Evolutionary conservation across 2,329 filamentous ascomycete species (phyloP).

Genomic region (Neonectria sp.): DNA sequence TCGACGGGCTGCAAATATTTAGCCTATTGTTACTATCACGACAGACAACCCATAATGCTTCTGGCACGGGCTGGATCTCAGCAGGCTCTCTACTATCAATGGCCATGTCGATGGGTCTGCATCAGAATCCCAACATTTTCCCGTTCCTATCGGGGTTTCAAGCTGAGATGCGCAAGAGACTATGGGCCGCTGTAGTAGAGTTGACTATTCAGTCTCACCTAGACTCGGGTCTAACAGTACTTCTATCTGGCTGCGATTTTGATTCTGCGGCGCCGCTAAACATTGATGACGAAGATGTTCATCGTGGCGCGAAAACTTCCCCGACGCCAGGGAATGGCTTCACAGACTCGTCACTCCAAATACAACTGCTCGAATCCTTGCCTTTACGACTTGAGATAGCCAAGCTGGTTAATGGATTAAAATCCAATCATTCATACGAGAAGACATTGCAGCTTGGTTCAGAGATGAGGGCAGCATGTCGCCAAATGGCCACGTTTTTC

Average conservation of each 20-base stretch:
- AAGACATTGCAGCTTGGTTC: neutral
- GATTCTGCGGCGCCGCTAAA: neutral
- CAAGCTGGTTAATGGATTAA: neutral
- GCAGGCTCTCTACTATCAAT: neutral
- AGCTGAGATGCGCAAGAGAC: neutral
- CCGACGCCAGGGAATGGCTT: neutral
- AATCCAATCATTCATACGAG: neutral
- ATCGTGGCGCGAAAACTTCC: neutral
- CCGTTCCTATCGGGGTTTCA: neutral
- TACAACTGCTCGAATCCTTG: neutral
- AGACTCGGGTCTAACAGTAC: neutral
- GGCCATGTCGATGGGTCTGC: constrained; percentile 5
- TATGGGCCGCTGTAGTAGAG: neutral
- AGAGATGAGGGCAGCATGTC: neutral
- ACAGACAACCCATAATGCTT: neutral
- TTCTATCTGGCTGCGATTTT: neutral
- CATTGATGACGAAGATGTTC: neutral
- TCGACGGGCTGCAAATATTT: neutral
- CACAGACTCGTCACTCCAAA: constrained; percentile 1
- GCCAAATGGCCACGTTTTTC: neutral
- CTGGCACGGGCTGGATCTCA: neutral
- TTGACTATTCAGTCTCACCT: neutral
- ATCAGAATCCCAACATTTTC: neutral
- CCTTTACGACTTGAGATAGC: neutral
- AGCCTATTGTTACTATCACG: neutral